A percentile compares a stretch with the other conserved stretches of the same genome.
These are phyloP conservation scores for Pelargonium citronellum DNA, from an alignment of 441 rosid species.

Conservation along the genomic window DNA sequence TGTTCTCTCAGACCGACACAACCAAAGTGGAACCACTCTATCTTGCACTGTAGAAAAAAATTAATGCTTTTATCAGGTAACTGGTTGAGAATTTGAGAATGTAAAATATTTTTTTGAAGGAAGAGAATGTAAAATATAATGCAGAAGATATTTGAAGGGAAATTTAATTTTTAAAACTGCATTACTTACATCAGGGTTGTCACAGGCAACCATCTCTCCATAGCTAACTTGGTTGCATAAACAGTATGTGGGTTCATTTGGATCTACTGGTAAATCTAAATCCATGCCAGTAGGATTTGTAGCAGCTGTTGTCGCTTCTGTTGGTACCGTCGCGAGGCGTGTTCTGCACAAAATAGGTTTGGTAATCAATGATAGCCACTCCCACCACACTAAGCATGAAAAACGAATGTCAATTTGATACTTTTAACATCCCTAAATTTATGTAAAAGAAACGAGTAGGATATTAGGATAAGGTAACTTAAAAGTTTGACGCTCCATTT, in stretches of 20 bases:
- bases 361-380: background rate
- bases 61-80: constrained; percentile 20
- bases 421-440: background rate
- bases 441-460: background rate
- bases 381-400: background rate
- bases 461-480: background rate
- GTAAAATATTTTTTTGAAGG: too few relatives aligned
- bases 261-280: constrained; percentile 90
- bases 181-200: constrained; percentile 62
- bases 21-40: constrained; percentile 97
- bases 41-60: constrained; percentile 61
- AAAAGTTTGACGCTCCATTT: too few relatives aligned
- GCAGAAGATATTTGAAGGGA: background rate
- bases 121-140: too few relatives aligned
- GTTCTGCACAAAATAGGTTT: constrained; percentile 41
- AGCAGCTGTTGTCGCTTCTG: constrained; percentile 42
- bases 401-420: background rate
- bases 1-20: constrained; percentile 87
- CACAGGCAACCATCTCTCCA: constrained; percentile 95
- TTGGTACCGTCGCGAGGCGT: constrained; percentile 47
- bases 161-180: background rate
- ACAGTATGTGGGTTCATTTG: constrained; percentile 97
- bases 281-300: constrained; percentile 70
- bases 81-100: background rate
- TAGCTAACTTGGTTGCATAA: constrained; percentile 94